Evolutionary conservation across 2,329 filamentous ascomycete species (phyloP).

Genomic region (Colletotrichum musicola): DNA sequence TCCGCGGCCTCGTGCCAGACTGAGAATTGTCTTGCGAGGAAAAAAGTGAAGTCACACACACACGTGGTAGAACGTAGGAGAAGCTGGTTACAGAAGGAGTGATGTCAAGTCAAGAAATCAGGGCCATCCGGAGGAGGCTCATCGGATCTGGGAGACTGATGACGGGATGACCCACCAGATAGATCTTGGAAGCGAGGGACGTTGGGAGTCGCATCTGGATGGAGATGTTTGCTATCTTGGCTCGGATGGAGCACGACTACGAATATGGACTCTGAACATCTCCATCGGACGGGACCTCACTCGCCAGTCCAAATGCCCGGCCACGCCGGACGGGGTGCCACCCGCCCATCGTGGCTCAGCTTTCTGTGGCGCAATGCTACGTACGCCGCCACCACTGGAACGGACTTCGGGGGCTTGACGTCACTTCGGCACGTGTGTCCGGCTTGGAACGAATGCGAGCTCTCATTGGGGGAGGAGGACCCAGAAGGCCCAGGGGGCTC

Average conservation of each 20-base stretch:
- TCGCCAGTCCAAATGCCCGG: no score
- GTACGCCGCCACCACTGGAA: not conserved
- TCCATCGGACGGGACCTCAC: no score
- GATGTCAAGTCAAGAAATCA: not conserved
- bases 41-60: constrained; percentile 12
- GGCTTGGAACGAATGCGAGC: constrained; percentile 3
- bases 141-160: constrained; percentile 16
- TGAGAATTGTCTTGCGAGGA: not conserved
- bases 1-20: not conserved
- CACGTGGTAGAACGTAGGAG: not conserved
- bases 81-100: not conserved
- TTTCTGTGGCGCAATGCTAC: not conserved
- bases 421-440: constrained; percentile 26
- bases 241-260: not conserved
- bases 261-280: no score
- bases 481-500: not conserved
- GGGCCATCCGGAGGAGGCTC: constrained; percentile 6
- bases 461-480: not conserved
- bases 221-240: constrained; percentile 8
- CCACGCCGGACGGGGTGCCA: not conserved
- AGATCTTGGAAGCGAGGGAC: constrained; percentile 13
- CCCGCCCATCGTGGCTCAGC: constrained; percentile 15
- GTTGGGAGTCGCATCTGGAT: not conserved
- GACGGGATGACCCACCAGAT: constrained; percentile 27
- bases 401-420: constrained; percentile 4